Base-by-base conservation (phyloP, 2,329 filamentous ascomycete genomes). In the Orbilia javanica region DNA sequence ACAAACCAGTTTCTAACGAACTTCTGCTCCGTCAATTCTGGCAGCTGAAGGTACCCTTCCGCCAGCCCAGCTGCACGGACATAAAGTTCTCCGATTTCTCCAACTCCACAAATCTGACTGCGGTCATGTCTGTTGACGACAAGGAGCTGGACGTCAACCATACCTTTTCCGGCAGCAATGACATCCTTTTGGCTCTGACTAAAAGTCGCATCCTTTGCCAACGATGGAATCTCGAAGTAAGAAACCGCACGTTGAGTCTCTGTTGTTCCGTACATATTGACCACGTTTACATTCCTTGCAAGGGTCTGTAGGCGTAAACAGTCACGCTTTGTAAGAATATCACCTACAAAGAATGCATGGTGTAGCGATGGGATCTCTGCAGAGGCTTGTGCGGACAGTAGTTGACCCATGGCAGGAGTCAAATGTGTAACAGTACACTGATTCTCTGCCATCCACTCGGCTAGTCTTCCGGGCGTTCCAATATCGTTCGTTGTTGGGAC, bases 341-440 rank as follows among this genome's bases (percentile, higher is more conserved):
- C 95, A 34, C 96, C 96, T 0, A 98, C 95, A 79, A 95, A 98
- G 86, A 98, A 95, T 18, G 91, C 93, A 72, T 90, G 87, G 73
- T 91, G 87, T n/a, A 98, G 86, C 11, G 88, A 87, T 0, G 93
- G 91, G 82, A 97, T 96, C 80, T 92, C 84, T 0, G 93, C 90
- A 2, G 86, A 90, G 25, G 93, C 92, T 80, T 92, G 93, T 50
- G 94, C 94, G n/a, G 95, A 91, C 1, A 98, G 86, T 79, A 98
- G 96, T 81, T 97, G 93, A 69, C 94, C 94, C 94, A 98, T 97
- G 72, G 96, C 96, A 8, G 96, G 96, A 0, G 96, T 99, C 44
- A 98, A 85, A 84, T 98, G 96, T 11, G 92, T 93, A 20, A 94
- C 92, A 15, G 91, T 97, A 1, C 92, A 89, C 69, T 88, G 85